Base-by-base conservation (phyloP, 2,329 filamentous ascomycete species). In the Clonostachys chloroleuca region DNA sequence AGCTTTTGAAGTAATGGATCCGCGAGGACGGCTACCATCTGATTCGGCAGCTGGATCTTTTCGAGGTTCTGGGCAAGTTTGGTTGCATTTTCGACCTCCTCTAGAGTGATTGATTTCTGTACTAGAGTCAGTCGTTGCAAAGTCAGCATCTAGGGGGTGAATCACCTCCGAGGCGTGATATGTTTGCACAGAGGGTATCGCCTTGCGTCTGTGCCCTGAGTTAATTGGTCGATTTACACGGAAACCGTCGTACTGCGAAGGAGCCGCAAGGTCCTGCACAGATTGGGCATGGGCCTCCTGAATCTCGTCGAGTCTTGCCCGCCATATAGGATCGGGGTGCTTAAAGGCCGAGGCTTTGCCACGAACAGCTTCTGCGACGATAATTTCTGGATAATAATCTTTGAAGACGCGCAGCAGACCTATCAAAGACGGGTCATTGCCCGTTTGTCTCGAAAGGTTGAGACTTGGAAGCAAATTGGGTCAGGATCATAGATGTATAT, bases 381-480 rank as follows among this genome's bases (percentile, higher is more conserved):
- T 89, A 47, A 95, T 89, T 61, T 95, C 89, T 0, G 90, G 89
- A 58, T 92, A 95, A 64, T 92, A 95, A 61, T 92, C 89, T 61
- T 94, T 94, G 70, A 86, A 95, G n/a, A 92, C 82, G 47, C 86
- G 80, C 44, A 95, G 70, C 16, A 95, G 72, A 4, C 87, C 87
- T 36, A 87, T 75, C 35, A 95, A 70, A 45, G 83, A 78, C 43
- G 85, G 86, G 47, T 95, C 90, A 57, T 87, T 86, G 16, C 84
- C 85, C 5, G 74, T 78, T 57, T 82, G 78, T 40, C 81, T 68
- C 4, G 79, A 78, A 34, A 84, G 62, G 36, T 72, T 71, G 52
- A 86, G 69, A 44, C 81, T 85, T 40, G 10, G 9, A 30, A 8
- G 24, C 24, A 13, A 24, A 41, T 35, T 39, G 12, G 12, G 20